phyloP scores from a whole-genome alignment of 177 flowering plant species.

The Tripterygium wilfordii region DNA sequence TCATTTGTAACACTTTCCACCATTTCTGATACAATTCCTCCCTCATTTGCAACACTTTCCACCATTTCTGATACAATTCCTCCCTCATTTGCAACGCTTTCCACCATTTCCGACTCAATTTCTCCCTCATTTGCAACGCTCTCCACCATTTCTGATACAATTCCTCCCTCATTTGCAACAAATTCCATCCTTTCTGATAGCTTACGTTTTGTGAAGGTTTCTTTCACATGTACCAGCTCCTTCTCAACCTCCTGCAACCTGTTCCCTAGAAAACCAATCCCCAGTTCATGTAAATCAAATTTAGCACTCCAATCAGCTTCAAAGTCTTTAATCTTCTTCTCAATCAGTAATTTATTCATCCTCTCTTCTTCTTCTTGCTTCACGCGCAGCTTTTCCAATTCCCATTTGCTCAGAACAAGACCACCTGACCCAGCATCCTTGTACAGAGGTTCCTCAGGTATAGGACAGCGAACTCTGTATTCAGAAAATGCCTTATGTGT shows the following conservation, averaged over 20 bases:
- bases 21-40: constrained; percentile 7
- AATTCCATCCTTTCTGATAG: constrained; percentile 8
- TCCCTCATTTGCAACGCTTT: too few species aligned
- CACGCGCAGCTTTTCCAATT: constrained; percentile 45
- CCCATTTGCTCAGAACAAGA: constrained; percentile 51
- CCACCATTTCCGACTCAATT: too few species aligned
- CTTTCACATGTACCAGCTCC: constrained; percentile 28
- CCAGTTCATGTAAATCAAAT: constrained; percentile 18
- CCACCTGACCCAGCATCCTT: constrained; percentile 72
- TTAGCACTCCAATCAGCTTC: constrained; percentile 22
- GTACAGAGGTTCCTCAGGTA: constrained; percentile 62
- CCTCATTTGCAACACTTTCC: too few species aligned
- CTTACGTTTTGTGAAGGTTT: constrained; percentile 22
- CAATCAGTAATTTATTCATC: constrained; percentile 24
- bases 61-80: too few species aligned
- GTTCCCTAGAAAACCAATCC: constrained; percentile 17
- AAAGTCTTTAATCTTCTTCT: constrained; percentile 31
- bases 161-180: constrained; percentile 4
- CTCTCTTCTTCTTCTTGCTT: constrained; percentile 62
- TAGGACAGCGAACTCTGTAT: constrained; percentile 40
- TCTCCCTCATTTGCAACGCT: too few species aligned
- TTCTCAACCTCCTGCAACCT: constrained; percentile 30
- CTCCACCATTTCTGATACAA: not conserved
- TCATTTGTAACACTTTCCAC: constrained; percentile 6
- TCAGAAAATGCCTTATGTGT: constrained; percentile 47